phyloP scores from a whole-genome alignment of 1,284 basidiomycete species.

The Dichomitus squalens region DNA sequence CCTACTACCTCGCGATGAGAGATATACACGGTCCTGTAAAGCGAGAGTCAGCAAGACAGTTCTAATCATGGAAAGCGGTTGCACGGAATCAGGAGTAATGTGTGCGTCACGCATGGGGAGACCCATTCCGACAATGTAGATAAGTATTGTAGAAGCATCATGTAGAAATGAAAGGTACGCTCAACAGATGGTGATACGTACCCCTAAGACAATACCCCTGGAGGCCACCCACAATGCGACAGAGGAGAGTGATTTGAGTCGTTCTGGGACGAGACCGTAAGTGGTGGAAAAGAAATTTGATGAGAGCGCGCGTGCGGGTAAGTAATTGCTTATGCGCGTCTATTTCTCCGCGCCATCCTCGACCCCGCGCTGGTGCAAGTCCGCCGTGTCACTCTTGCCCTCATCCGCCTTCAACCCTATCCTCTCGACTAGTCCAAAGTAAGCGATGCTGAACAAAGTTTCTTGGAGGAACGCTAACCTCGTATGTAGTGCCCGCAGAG shows the following conservation, averaged over 20 bases:
- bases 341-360: not conserved
- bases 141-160: conserved; percentile 64
- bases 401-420: not conserved
- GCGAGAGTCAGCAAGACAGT: conserved; percentile 1
- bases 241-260: not conserved
- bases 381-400: not conserved
- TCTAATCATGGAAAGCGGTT: not conserved
- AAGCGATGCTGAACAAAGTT: not conserved
- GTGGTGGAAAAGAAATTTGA: conserved; percentile 13
- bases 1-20: not conserved
- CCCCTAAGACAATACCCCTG: conserved; percentile 7
- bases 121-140: conserved; percentile 84
- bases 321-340: not conserved
- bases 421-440: not conserved
- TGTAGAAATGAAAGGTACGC: conserved; percentile 30
- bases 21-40: not conserved
- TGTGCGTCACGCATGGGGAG: conserved; percentile 32
- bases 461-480: not conserved
- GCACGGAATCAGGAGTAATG: conserved; percentile 21
- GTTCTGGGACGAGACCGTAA: not conserved
- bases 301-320: conserved; percentile 5
- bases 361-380: not conserved
- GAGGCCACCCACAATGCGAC: not conserved
- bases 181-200: not conserved
- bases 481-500: conserved; percentile 64